phyloP scores from a whole-genome alignment of 169 alveolate species.

The Cryptosporidium tyzzeri region DNA sequence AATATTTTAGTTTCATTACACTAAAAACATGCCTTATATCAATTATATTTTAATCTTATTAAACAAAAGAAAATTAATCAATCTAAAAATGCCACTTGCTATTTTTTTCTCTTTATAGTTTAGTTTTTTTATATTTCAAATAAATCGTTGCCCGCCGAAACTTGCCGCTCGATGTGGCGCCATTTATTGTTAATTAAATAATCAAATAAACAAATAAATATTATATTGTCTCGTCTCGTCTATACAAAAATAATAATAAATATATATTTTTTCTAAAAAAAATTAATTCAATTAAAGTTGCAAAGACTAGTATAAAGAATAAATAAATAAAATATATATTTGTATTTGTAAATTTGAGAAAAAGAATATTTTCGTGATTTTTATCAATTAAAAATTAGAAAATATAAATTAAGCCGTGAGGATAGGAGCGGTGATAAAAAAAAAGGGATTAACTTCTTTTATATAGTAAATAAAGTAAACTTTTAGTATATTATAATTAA shows the following conservation, averaged over 20 bases:
- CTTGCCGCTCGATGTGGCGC: not conserved
- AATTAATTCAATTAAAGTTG: not conserved
- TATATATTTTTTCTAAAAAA: not conserved
- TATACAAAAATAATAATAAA: not conserved
- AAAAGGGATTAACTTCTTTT: not conserved
- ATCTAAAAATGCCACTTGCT: constrained; percentile 1
- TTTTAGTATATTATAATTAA: not conserved
- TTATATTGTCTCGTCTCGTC: constrained; percentile 75
- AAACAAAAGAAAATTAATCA: not conserved
- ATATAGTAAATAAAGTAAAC: not conserved
- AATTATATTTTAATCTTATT: not conserved
- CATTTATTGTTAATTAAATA: not conserved
- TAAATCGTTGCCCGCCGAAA: not conserved
- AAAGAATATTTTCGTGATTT: constrained; percentile 3
- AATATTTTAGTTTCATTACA: not conserved
- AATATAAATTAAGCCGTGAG: constrained; percentile 58
- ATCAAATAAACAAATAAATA: constrained; percentile 1
- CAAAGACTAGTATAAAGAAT: not conserved
- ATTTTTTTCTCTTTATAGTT: not conserved
- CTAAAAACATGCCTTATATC: not conserved
- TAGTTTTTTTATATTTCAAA: not conserved
- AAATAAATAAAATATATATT: not conserved
- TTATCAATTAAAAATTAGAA: not conserved
- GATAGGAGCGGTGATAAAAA: constrained; percentile 76
- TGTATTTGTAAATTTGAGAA: not conserved